Percentiles rank a stretch among this genome's conserved stretches.
Evolutionary conservation across 352 stramenopile genomes (phyloP).

Genomic region (Phytophthora vignae): DNA sequence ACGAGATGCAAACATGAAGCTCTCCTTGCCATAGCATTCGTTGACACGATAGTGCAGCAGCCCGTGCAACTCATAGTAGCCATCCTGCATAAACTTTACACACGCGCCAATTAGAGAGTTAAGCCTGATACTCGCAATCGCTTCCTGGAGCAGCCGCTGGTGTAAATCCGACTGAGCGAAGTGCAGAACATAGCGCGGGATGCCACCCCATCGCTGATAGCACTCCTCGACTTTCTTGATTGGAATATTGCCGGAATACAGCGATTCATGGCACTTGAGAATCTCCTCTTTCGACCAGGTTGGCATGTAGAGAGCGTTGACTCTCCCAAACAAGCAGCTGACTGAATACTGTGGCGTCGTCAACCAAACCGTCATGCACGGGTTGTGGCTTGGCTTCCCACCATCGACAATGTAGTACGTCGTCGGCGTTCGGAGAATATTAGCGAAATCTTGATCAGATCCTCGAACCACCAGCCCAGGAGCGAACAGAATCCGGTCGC

Average conservation of each 20-base stretch:
- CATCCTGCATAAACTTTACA: background rate
- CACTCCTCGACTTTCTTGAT: background rate
- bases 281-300: background rate
- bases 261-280: background rate
- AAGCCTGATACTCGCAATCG: background rate
- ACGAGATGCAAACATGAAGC: background rate
- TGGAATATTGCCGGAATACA: background rate
- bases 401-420: slow-evolving; percentile 41
- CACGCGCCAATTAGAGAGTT: background rate
- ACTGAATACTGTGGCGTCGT: slow-evolving; percentile 13
- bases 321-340: slow-evolving; percentile 16
- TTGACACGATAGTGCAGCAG: background rate
- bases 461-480: background rate
- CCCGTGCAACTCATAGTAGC: background rate
- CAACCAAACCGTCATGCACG: slow-evolving; percentile 39
- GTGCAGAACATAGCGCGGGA: background rate
- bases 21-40: background rate
- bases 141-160: background rate
- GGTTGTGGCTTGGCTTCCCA: slow-evolving; percentile 19
- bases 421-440: slow-evolving; percentile 22
- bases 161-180: background rate
- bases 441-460: slow-evolving; percentile 13
- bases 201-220: slow-evolving; percentile 3
- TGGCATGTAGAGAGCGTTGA: slow-evolving; percentile 19
- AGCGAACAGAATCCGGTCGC: background rate